A percentile compares a stretch with the other conserved stretches of the same genome.
These are phyloP conservation scores for Spergularia marina DNA, from an alignment of 148 eudicot species.

Conservation along the genomic window DNA sequence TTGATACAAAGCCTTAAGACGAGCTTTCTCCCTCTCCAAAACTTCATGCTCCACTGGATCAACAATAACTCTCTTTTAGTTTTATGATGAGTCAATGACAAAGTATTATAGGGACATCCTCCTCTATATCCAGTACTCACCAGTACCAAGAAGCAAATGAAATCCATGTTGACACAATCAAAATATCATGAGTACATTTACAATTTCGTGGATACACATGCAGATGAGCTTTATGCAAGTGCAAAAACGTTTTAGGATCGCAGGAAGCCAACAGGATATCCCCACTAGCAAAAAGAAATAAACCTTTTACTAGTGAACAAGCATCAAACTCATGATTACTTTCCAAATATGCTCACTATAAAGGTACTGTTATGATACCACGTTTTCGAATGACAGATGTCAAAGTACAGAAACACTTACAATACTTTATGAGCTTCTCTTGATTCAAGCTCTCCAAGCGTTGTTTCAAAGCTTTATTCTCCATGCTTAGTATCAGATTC, in stretches of 20 bases:
- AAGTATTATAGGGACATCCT: not conserved
- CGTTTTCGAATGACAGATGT: not conserved
- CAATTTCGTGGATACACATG: not conserved
- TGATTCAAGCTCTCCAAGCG: constrained; percentile 82
- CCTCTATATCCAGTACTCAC: not conserved
- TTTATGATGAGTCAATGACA: not conserved
- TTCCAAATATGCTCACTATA: not conserved
- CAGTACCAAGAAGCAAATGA: not conserved
- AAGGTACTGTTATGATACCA: not conserved
- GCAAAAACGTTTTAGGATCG: too few species aligned
- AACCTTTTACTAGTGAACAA: not conserved
- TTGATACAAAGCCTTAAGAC: constrained; percentile 66
- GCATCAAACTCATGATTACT: constrained; percentile 5
- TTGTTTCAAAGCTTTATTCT: constrained; percentile 92
- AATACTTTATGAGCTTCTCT: constrained; percentile 84
- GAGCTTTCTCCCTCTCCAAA: constrained; percentile 71
- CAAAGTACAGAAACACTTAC: constrained; percentile 45
- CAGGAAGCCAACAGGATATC: too few species aligned
- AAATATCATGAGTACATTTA: not conserved
- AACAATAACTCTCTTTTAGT: constrained; percentile 12
- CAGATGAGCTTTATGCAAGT: not conserved
- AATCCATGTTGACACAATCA: not conserved
- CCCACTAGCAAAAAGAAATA: not conserved
- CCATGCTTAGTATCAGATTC: constrained; percentile 87
- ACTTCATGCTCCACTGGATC: constrained; percentile 81